Percentiles rank a stretch among this genome's conserved stretches.
phyloP scores from a whole-genome alignment of 2,329 filamentous ascomycete species.

The Myriangium duriaei region DNA sequence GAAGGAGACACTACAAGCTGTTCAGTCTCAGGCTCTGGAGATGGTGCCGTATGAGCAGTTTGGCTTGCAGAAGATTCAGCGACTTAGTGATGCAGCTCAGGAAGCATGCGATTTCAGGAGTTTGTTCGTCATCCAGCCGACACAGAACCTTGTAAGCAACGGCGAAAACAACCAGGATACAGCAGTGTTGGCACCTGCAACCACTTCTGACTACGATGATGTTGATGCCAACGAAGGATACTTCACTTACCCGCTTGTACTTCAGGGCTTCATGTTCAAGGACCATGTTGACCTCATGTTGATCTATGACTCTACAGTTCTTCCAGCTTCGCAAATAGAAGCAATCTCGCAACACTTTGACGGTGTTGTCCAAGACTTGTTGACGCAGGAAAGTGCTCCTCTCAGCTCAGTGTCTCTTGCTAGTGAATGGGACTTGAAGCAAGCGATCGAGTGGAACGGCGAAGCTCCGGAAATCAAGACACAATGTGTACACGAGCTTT shows the following conservation, averaged over 20 bases:
- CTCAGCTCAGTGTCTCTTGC: background rate
- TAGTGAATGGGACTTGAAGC: background rate
- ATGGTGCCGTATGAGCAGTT: background rate
- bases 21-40: background rate
- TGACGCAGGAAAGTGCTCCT: background rate
- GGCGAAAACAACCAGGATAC: background rate
- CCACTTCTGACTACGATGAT: background rate
- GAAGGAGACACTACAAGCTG: background rate
- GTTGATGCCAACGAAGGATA: background rate
- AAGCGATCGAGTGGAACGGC: background rate
- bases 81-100: background rate
- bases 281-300: background rate
- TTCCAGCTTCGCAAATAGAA: background rate
- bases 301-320: background rate
- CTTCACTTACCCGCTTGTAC: background rate
- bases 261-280: background rate
- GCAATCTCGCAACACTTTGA: background rate
- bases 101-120: background rate
- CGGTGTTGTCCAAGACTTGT: background rate
- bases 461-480: background rate
- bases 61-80: background rate
- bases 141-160: background rate
- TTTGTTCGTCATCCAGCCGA: background rate
- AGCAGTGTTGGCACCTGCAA: background rate
- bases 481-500: conserved; percentile 14